Evolutionary conservation across 495 filamentous ascomycete genomes (phyloP).

Genomic region (Pseudomonodictys pantanalensis): DNA sequence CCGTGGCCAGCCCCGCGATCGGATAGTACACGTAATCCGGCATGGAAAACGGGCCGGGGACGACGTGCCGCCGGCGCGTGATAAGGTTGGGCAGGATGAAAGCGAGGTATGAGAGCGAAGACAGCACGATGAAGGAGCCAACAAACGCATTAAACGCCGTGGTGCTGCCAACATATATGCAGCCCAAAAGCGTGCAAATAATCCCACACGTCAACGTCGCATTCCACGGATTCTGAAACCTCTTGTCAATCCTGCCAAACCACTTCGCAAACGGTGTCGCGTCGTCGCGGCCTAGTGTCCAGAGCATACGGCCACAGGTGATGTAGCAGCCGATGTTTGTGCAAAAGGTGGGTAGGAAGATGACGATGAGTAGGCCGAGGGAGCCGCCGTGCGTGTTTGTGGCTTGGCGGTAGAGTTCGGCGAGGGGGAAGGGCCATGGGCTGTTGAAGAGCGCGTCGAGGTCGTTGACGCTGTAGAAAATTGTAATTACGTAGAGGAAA

Average conservation of each 20-base stretch:
- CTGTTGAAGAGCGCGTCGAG: constrained; percentile 56
- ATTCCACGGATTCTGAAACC: constrained; percentile 62
- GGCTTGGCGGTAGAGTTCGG: constrained; percentile 75
- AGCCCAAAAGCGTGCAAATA: constrained; percentile 64
- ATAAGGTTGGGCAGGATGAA: constrained; percentile 74
- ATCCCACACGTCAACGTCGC: constrained; percentile 63
- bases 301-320: constrained; percentile 79
- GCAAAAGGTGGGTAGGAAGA: constrained; percentile 62
- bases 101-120: constrained; percentile 68
- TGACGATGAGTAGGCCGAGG: constrained; percentile 67
- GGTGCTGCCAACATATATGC: constrained; percentile 67
- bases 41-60: constrained; percentile 69
- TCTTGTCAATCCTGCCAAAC: constrained; percentile 50
- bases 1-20: constrained; percentile 57
- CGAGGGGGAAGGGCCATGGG: constrained; percentile 65
- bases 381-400: constrained; percentile 58
- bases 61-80: constrained; percentile 60
- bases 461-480: constrained; percentile 69
- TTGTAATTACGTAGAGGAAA: constrained; percentile 70
- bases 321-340: constrained; percentile 66
- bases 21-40: constrained; percentile 55
- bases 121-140: constrained; percentile 70
- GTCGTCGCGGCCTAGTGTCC: constrained; percentile 76
- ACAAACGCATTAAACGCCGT: constrained; percentile 77
- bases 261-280: constrained; percentile 54